phyloP scores from a whole-genome alignment of 805 yeast species.

The Kluyveromyces nonfermentans region DNA sequence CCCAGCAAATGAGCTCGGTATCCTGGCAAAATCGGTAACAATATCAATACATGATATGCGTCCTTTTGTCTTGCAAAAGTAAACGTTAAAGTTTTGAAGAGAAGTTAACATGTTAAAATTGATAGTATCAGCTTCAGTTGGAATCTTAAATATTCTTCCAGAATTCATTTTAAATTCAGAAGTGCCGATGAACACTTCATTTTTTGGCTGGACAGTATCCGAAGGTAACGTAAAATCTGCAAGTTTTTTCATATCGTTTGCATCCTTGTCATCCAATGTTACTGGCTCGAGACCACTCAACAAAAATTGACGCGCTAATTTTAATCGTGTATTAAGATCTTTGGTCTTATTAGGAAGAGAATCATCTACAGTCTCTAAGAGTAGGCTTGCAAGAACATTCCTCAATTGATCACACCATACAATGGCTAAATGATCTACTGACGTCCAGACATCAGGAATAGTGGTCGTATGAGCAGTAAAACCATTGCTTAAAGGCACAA shows the following conservation, averaged over 20 bases:
- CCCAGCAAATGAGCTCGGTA: constrained; percentile 43
- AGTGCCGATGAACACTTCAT: not conserved
- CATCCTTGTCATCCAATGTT: not conserved
- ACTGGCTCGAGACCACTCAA: constrained; percentile 47
- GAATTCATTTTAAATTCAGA: not conserved
- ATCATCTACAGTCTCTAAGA: constrained; percentile 53
- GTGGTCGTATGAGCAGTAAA: constrained; percentile 78
- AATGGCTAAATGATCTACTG: constrained; percentile 88
- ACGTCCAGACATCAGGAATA: constrained; percentile 86
- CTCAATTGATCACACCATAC: constrained; percentile 94
- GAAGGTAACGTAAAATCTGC: not conserved
- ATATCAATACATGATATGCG: constrained; percentile 10
- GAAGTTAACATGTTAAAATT: constrained; percentile 15
- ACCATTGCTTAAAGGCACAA: constrained; percentile 69
- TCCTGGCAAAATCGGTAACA: constrained; percentile 27
- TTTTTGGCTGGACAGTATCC: not conserved
- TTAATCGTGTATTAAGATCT: constrained; percentile 48
- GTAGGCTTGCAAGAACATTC: constrained; percentile 44
- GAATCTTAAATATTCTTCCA: not conserved
- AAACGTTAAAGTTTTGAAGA: constrained; percentile 5
- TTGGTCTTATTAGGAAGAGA: constrained; percentile 40
- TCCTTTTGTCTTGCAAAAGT: constrained; percentile 9
- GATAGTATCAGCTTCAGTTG: not conserved
- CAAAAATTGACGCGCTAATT: constrained; percentile 36
- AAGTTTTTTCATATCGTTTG: not conserved